A percentile compares a stretch with the other conserved stretches of the same genome.
These are phyloP conservation scores for Vigna trinervia DNA, from an alignment of 306 rosid genomes.

Conservation along the genomic window DNA sequence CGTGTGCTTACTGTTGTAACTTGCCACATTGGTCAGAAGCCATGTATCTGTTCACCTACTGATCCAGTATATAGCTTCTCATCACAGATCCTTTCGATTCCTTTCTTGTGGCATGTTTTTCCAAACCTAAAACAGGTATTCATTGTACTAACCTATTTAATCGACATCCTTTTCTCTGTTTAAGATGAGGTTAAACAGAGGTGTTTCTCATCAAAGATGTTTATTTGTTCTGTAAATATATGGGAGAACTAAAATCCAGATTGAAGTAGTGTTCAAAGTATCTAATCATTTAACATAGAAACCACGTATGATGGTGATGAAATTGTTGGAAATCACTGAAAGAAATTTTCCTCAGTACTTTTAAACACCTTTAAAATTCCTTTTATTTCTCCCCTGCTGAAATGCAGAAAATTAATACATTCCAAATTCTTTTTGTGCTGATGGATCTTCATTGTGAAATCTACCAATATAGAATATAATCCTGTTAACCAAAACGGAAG, in stretches of 20 bases:
- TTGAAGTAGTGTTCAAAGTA: conserved; percentile 14
- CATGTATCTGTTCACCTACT: conserved; percentile 69
- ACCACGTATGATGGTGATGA: conserved; percentile 15
- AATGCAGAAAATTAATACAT: conserved; percentile 2
- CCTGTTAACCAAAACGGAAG: conserved; percentile 19
- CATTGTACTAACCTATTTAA: conserved; percentile 19
- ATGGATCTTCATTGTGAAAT: conserved; percentile 26
- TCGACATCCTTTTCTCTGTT: conserved; percentile 31
- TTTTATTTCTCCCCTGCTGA: conserved; percentile 28
- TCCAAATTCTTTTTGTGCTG: conserved; percentile 18
- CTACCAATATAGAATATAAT: conserved; percentile 26
- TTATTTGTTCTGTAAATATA: conserved; percentile 41
- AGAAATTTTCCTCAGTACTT: neutral
- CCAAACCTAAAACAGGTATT: conserved; percentile 80
- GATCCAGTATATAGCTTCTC: conserved; percentile 82
- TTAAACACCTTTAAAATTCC: conserved; percentile 28
- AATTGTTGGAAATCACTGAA: conserved; percentile 19
- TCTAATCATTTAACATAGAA: conserved; percentile 8
- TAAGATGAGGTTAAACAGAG: conserved; percentile 16
- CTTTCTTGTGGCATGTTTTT: conserved; percentile 83
- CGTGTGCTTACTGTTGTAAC: conserved; percentile 65
- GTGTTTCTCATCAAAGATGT: conserved; percentile 8
- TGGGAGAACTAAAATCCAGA: neutral
- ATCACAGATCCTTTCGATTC: conserved; percentile 87
- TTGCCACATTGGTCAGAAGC: conserved; percentile 75